Evolutionary conservation across 164 flowering plant species (phyloP).

Genomic region (Vitis cinerea): DNA sequence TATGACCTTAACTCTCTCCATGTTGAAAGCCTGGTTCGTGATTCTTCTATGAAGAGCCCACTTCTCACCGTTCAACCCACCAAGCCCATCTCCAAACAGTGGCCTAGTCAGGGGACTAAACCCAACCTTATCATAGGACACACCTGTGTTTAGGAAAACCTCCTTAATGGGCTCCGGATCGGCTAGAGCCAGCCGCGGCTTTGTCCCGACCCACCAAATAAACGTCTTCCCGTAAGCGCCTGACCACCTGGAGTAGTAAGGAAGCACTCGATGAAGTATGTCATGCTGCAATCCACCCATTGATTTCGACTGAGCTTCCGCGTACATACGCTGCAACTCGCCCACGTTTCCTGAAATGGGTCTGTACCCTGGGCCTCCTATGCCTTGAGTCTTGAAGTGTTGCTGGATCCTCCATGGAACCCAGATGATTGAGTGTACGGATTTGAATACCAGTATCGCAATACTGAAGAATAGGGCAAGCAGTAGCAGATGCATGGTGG

Average conservation of each 20-base stretch:
- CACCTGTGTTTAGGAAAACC: constrained; percentile 33
- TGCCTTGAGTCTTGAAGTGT: constrained; percentile 15
- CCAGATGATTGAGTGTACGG: background rate
- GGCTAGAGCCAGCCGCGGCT: constrained; percentile 47
- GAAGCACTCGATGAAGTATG: constrained; percentile 15
- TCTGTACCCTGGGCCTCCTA: constrained; percentile 32
- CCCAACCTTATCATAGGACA: constrained; percentile 25
- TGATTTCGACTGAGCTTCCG: constrained; percentile 31
- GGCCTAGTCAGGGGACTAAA: constrained; percentile 39
- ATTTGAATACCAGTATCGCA: constrained; percentile 8
- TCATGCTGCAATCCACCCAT: constrained; percentile 23
- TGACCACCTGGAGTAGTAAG: constrained; percentile 1
- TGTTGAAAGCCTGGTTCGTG: constrained; percentile 40
- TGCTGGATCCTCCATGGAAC: background rate
- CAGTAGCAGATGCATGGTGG: constrained; percentile 10
- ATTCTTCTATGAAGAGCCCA: constrained; percentile 70
- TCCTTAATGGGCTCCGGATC: constrained; percentile 66
- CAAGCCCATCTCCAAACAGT: constrained; percentile 62
- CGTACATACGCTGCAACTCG: constrained; percentile 31
- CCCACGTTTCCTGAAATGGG: constrained; percentile 33
- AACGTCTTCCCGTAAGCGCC: constrained; percentile 29
- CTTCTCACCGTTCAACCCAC: constrained; percentile 51
- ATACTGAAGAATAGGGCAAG: background rate
- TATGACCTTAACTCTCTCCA: constrained; percentile 57
- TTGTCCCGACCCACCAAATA: constrained; percentile 66